Base-by-base conservation (phyloP, 169 alveolate genomes). In the Eimeria necatrix region DNA sequence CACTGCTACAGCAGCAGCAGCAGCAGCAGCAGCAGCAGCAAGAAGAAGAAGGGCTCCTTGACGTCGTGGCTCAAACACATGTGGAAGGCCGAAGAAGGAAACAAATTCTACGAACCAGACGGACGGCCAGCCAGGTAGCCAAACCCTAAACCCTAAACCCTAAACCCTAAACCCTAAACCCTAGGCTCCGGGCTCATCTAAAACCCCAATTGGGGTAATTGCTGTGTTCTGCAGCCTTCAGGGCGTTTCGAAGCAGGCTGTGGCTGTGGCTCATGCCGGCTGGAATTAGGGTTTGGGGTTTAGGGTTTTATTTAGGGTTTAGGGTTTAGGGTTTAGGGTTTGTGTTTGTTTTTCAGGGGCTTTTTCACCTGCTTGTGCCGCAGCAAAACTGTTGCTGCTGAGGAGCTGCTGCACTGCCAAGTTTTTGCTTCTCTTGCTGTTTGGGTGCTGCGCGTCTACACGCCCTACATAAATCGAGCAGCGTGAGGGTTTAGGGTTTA, bases 1-100 rank as follows among this genome's bases (percentile, higher is more conserved):
- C 81, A 32, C 51, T 71, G 81, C 51, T n/a, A 71, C 81, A 71
- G 81, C 81, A 71, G 81, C 81, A 71, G 81, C 81, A 71, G 51
- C 53, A 71, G 51, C 81, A 71, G 81, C 81, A 71, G 20, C 81
- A 71, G 51, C 46, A 32, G 81, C 81, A 71, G 51, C 46, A 32
- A n/a, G 22, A 71, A 71, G 51, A 32, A 71, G 32, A n/a, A 71
- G 51, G 24, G 24, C 4, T 71, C 81, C 14, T 48, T 71, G 12
- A 24, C 81, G 51, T 71, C 81, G 4, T 71, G 81, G 81, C 20
- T 71, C 32, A 71, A 71, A 71, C 81, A 71, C 20, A 4, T 71
- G 81, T 71, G 81, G 81, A 71, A 32, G 32, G 5, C 81, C 14
- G 81, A 71, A 32, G 81, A 24, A 32, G 51, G 4, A n/a, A 71